A percentile compares a stretch with the other conserved stretches of the same genome.
Evolutionary conservation across 2,329 filamentous ascomycete genomes (phyloP).

Genomic region (Diaporthe vexans): DNA sequence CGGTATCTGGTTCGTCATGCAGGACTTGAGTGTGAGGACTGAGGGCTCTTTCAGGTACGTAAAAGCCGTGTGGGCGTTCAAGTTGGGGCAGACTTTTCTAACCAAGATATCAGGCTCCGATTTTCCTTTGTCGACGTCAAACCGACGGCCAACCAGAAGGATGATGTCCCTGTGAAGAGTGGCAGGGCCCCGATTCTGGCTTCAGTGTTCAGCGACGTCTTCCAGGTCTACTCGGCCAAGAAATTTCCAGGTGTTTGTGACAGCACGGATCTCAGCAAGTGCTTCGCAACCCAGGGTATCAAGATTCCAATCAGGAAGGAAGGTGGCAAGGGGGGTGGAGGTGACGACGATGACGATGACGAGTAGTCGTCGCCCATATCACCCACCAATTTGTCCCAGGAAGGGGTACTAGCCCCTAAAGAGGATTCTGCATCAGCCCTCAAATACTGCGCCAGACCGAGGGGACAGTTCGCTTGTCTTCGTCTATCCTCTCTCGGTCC

Average conservation of each 20-base stretch:
- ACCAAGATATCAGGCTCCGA: constrained; percentile 61
- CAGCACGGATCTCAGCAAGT: constrained; percentile 90
- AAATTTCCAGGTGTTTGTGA: constrained; percentile 99
- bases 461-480: background rate
- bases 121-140: constrained; percentile 89
- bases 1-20: constrained; percentile 96
- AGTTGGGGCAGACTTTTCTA: background rate
- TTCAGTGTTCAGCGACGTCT: constrained; percentile 86
- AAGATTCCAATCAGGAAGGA: constrained; percentile 98
- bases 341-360: constrained; percentile 61
- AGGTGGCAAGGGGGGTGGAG: constrained; percentile 64
- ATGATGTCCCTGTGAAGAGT: constrained; percentile 70
- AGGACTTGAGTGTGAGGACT: constrained; percentile 93
- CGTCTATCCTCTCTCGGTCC: background rate
- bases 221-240: constrained; percentile 96
- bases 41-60: constrained; percentile 90
- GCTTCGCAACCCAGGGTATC: constrained; percentile 92
- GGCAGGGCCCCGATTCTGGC: constrained; percentile 86
- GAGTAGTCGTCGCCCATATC: background rate
- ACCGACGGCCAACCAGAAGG: constrained; percentile 38
- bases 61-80: background rate
- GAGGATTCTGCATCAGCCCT: background rate
- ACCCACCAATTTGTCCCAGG: background rate
- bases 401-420: background rate
- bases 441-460: background rate